A percentile compares a stretch with the other conserved stretches of the same genome.
These are phyloP conservation scores for Papiliotrema terrestris DNA, from an alignment of 1,284 basidiomycete species.

Conservation along the genomic window DNA sequence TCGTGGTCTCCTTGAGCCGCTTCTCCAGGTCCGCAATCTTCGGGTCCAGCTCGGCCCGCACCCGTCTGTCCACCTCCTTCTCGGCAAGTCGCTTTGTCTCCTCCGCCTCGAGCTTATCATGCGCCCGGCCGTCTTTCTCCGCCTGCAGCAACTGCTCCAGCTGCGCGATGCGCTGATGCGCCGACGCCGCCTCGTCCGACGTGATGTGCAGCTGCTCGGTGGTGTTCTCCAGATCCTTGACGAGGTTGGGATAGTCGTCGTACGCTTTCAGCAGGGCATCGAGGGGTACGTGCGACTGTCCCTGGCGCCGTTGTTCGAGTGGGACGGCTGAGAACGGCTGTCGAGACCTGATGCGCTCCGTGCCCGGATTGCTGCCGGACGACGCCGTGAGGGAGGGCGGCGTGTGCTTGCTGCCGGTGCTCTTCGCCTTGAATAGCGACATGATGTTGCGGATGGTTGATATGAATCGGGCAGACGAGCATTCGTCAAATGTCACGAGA, in stretches of 20 bases:
- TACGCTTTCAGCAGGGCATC: not conserved
- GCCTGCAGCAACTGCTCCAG: not conserved
- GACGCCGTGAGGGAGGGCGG: too few relatives aligned
- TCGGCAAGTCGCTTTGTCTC: not conserved
- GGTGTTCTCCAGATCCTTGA: not conserved
- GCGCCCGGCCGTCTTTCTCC: not conserved
- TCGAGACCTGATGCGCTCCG: not conserved
- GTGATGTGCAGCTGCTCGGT: not conserved
- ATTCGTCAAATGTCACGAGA: too few relatives aligned
- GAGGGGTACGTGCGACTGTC: conserved; percentile 1
- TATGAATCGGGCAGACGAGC: too few relatives aligned
- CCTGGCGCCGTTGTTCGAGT: not conserved
- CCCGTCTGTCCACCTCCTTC: not conserved
- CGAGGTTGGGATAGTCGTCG: conserved; percentile 1
- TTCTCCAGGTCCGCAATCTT: conserved; percentile 1
- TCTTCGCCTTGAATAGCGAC: too few relatives aligned
- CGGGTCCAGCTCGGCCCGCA: not conserved
- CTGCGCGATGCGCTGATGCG: not conserved
- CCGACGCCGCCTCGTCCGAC: not conserved
- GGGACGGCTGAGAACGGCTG: conserved; percentile 1
- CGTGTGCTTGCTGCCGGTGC: too few relatives aligned
- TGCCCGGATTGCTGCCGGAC: not conserved
- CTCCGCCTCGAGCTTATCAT: not conserved
- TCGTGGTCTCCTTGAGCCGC: not conserved
- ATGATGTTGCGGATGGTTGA: too few relatives aligned